These are phyloP conservation scores for Talaromyces sp. DNA, from an alignment of 2,329 filamentous ascomycete genomes.

Conservation along the genomic window DNA sequence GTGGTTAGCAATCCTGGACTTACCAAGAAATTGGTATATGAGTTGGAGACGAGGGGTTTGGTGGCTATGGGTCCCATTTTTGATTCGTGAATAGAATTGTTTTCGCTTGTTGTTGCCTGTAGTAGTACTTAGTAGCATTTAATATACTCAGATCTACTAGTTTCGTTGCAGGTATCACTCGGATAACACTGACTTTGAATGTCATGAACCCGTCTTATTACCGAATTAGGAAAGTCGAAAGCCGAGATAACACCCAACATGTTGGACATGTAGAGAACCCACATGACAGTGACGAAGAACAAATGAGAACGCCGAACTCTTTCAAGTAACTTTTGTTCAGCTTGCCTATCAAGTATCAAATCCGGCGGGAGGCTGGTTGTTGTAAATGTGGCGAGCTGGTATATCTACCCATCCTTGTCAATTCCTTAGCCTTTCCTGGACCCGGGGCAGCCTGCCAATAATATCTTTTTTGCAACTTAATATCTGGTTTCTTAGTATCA, in stretches of 20 bases:
- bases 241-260: neutral
- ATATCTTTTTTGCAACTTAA: neutral
- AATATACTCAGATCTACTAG: neutral
- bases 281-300: neutral
- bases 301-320: neutral
- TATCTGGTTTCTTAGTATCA: neutral
- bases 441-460: neutral
- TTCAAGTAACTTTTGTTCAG: neutral
- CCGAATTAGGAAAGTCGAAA: slow-evolving; percentile 1
- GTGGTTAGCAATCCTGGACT: slow-evolving; percentile 69
- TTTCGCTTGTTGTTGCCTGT: neutral
- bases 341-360: neutral
- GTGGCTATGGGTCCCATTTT: slow-evolving; percentile 73
- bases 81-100: slow-evolving; percentile 53
- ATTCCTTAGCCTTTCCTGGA: neutral
- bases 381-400: neutral
- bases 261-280: neutral
- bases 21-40: slow-evolving; percentile 67
- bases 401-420: neutral
- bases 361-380: neutral
- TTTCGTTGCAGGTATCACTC: neutral
- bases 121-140: neutral
- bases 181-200: neutral
- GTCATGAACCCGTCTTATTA: neutral
- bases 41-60: slow-evolving; percentile 64